These are phyloP conservation scores for Ceratonia siliqua DNA, from an alignment of 306 rosid species.

Conservation along the genomic window DNA sequence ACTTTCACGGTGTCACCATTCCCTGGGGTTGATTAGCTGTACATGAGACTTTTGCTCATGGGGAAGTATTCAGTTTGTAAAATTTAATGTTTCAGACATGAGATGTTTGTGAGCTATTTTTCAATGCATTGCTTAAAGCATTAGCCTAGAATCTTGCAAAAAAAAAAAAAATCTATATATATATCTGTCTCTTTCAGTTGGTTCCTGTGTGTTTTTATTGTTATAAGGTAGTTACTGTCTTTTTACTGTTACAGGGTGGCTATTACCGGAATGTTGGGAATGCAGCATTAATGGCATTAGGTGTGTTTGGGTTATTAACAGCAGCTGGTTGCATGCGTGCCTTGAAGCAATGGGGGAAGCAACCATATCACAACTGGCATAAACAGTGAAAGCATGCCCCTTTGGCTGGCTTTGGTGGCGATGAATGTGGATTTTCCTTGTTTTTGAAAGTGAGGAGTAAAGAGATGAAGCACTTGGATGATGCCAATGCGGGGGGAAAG, in stretches of 20 bases:
- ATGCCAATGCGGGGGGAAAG: conserved; percentile 29
- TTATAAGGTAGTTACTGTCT: conserved; percentile 6
- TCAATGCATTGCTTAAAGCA: background rate
- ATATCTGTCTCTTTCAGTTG: background rate
- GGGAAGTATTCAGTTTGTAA: background rate
- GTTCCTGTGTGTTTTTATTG: conserved; percentile 16
- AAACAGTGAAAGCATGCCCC: conserved; percentile 50
- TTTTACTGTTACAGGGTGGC: conserved; percentile 56
- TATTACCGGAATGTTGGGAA: conserved; percentile 64
- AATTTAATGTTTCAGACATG: conserved; percentile 14
- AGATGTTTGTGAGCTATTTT: conserved; percentile 18
- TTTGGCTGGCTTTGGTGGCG: conserved; percentile 28
- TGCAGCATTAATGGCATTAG: conserved; percentile 61
- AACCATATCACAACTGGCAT: conserved; percentile 81
- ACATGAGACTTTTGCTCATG: background rate
- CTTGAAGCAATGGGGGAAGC: conserved; percentile 85
- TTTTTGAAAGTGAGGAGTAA: conserved; percentile 27
- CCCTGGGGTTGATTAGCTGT: conserved; percentile 23
- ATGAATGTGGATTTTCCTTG: conserved; percentile 16
- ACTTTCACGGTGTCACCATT: background rate
- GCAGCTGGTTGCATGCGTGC: conserved; percentile 80
- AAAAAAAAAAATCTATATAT: background rate
- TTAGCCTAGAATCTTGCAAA: background rate
- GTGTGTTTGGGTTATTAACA: conserved; percentile 66
- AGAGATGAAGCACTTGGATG: conserved; percentile 23